phyloP scores from a whole-genome alignment of 2,329 filamentous ascomycete species.

The Colletotrichum ledebouriae region DNA sequence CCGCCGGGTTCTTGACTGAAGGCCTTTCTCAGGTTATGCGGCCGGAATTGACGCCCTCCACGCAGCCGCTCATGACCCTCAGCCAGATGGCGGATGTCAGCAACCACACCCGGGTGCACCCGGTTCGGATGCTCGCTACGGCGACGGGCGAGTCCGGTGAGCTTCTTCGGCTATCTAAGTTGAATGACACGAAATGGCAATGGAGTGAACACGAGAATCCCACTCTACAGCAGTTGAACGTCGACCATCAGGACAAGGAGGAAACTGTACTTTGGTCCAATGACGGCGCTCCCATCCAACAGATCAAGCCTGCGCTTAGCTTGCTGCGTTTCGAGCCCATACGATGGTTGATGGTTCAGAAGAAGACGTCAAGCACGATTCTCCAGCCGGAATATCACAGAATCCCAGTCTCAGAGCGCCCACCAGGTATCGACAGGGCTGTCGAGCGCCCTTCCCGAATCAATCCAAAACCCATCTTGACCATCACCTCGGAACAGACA shows the following conservation, averaged over 20 bases:
- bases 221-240: slow-evolving; percentile 61
- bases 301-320: slow-evolving; percentile 64
- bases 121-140: slow-evolving; percentile 58
- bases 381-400: slow-evolving; percentile 64
- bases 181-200: slow-evolving; percentile 65
- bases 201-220: slow-evolving; percentile 64
- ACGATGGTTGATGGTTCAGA: slow-evolving; percentile 69
- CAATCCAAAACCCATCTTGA: slow-evolving; percentile 66
- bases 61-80: slow-evolving; percentile 62
- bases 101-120: slow-evolving; percentile 45
- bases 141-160: slow-evolving; percentile 70
- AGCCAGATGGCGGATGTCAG: slow-evolving; percentile 65
- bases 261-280: slow-evolving; percentile 68
- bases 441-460: slow-evolving; percentile 62
- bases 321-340: slow-evolving; percentile 53
- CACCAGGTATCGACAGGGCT: slow-evolving; percentile 35
- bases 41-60: slow-evolving; percentile 45
- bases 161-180: slow-evolving; percentile 66
- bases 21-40: slow-evolving; percentile 51
- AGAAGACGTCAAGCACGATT: slow-evolving; percentile 64
- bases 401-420: slow-evolving; percentile 49
- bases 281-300: slow-evolving; percentile 62
- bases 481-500: slow-evolving; percentile 64
- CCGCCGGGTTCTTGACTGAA: slow-evolving; percentile 52
- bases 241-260: slow-evolving; percentile 58